phyloP scores from a whole-genome alignment of 257 asterid genomes.

The Nicotiana sylvestris region DNA sequence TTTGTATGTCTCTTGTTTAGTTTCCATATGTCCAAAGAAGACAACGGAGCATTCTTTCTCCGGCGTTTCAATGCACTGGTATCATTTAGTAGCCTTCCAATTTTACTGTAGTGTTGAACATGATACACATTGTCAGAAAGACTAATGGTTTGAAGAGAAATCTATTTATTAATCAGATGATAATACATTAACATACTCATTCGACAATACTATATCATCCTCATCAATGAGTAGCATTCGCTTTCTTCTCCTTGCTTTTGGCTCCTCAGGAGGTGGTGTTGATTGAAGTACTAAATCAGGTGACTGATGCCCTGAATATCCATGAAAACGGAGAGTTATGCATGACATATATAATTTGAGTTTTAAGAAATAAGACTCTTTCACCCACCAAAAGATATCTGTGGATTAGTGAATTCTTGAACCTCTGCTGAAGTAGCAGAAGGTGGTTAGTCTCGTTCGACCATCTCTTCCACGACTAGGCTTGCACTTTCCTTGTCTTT shows the following conservation, averaged over 20 bases:
- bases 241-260: conserved; percentile 35
- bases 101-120: conserved; percentile 29
- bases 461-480: conserved; percentile 31
- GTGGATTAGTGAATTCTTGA: conserved; percentile 23
- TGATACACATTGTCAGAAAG: background rate
- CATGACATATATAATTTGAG: background rate
- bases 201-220: conserved; percentile 34
- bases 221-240: conserved; percentile 44
- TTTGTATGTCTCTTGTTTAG: conserved; percentile 31
- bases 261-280: conserved; percentile 32
- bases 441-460: conserved; percentile 32
- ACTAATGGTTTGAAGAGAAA: background rate
- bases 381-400: conserved; percentile 43
- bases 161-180: background rate
- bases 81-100: conserved; percentile 24
- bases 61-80: background rate
- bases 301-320: conserved; percentile 33
- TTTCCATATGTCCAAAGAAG: conserved; percentile 30
- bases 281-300: conserved; percentile 46
- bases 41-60: background rate
- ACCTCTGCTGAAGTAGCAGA: conserved; percentile 21
- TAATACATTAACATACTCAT: conserved; percentile 34
- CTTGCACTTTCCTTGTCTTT: conserved; percentile 32
- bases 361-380: background rate
- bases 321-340: background rate